These are phyloP conservation scores for Sungouiella blattae DNA, from an alignment of 805 yeast species.

Conservation along the genomic window DNA sequence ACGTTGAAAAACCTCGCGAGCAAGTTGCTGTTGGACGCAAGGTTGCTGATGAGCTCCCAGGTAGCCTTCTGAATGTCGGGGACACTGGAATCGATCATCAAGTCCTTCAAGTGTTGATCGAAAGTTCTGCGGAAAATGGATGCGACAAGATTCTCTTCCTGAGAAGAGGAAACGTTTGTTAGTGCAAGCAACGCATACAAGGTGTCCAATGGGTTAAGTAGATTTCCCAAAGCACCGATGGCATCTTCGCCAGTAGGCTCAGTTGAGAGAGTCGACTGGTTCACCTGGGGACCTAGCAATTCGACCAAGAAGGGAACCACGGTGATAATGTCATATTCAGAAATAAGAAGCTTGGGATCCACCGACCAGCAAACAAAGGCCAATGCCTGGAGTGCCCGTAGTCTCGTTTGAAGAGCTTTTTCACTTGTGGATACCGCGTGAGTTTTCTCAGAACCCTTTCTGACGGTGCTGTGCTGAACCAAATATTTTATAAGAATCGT, in stretches of 20 bases:
- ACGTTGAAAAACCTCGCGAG: slow-evolving; percentile 61
- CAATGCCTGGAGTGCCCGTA: slow-evolving; percentile 39
- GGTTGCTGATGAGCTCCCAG: slow-evolving; percentile 62
- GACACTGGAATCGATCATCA: slow-evolving; percentile 34
- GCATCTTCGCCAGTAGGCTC: background rate
- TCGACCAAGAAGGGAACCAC: slow-evolving; percentile 49
- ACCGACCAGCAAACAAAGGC: slow-evolving; percentile 44
- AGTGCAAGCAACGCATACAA: slow-evolving; percentile 61
- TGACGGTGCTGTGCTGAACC: slow-evolving; percentile 20
- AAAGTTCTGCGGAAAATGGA: slow-evolving; percentile 42
- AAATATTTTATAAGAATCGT: slow-evolving; percentile 38
- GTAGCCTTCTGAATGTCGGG: slow-evolving; percentile 52
- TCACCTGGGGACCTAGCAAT: slow-evolving; percentile 26
- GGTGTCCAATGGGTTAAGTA: slow-evolving; percentile 37
- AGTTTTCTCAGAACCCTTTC: slow-evolving; percentile 13
- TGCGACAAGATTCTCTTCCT: slow-evolving; percentile 38
- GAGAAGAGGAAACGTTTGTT: slow-evolving; percentile 57
- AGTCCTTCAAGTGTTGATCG: slow-evolving; percentile 44
- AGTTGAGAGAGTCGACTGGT: background rate
- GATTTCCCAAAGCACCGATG: too few species aligned
- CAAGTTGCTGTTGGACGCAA: slow-evolving; percentile 40
- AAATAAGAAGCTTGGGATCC: slow-evolving; percentile 41
- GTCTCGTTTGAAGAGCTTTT: slow-evolving; percentile 20
- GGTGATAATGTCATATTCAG: slow-evolving; percentile 37
- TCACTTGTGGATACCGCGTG: slow-evolving; percentile 13